These are phyloP conservation scores for Priceomyces melissophilus DNA, from an alignment of 805 yeast species.

Conservation along the genomic window DNA sequence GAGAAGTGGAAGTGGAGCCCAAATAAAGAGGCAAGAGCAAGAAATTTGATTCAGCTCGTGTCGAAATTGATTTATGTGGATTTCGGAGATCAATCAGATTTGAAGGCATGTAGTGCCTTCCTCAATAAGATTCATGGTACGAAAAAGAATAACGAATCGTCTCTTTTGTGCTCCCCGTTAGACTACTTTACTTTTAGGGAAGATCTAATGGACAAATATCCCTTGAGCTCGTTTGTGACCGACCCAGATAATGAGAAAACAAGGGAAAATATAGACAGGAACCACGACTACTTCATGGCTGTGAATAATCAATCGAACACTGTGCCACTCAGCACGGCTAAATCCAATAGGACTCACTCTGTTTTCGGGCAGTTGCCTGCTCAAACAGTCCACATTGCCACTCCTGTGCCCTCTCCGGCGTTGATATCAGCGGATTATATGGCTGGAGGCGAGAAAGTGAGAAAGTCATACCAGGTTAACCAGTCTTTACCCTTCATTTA, in stretches of 20 bases:
- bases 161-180: conserved; percentile 66
- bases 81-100: conserved; percentile 54
- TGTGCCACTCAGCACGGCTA: conserved; percentile 55
- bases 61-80: conserved; percentile 55
- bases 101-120: conserved; percentile 44
- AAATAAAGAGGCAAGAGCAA: conserved; percentile 38
- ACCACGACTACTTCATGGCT: conserved; percentile 33
- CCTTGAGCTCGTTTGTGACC: conserved; percentile 34
- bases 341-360: conserved; percentile 46
- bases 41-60: conserved; percentile 53
- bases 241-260: too few relatives aligned
- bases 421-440: conserved; percentile 40
- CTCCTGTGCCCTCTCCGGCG: conserved; percentile 87
- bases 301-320: conserved; percentile 47
- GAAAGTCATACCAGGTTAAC: conserved; percentile 61
- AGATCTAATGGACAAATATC: conserved; percentile 71
- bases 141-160: conserved; percentile 21
- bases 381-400: conserved; percentile 67
- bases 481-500: conserved; percentile 64
- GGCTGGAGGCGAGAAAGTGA: conserved; percentile 46
- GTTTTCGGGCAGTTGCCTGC: conserved; percentile 46
- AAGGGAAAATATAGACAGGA: conserved; percentile 12
- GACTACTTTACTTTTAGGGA: conserved; percentile 80
- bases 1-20: conserved; percentile 67
- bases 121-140: conserved; percentile 41